Base-by-base conservation (phyloP, 108 stramenopile genomes). In the Cyclotella distinguenda region DNA sequence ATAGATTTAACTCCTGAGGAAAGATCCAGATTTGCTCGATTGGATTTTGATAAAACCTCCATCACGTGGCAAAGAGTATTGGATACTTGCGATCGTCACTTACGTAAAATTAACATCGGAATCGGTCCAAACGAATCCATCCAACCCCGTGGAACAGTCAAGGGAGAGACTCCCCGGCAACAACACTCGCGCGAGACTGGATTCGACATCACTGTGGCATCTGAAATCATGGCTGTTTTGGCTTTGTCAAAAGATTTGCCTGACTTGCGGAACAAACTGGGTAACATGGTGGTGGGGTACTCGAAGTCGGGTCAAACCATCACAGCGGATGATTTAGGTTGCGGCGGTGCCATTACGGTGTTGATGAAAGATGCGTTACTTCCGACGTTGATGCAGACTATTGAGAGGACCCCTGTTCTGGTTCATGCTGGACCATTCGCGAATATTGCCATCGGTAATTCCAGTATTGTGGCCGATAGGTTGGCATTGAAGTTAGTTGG, bases 371-470 rank as follows among this genome's bases (percentile, higher is more conserved):
- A 97, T 77, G 96, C 96, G 46, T 59, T 97, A 33, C 75, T 95
- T 86, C 95, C 96, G 0, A 97, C 98, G 3, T 66, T 97, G 43
- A 99, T 99, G 98, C 98, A 99, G 76, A 98, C 97, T 7, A 89
- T 96, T 8, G 99, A 99, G 67, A 80, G 89, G 16, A 97, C 97
- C 6, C 99, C 99, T 0, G 97, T 97, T 6, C 46, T 99, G 19
- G 99, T 99, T 26, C 99, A 99, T 70, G 96, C 95, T 9, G 99
- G 99, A 31, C 97, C 99, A 0, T 99, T 98, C 68, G 94, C 81
- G 13, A 97, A 98, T 52, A 98, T 99, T 76, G 97, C 97, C 3
- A 95, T 93, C 44, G 99, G 97, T 40, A 98, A 98, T 66, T 92
- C 89, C 5, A 86, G 86, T 32, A 87, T 99, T 49, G 89, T 99